A percentile compares a stretch with the other conserved stretches of the same genome.
Evolutionary conservation across 106 monocot species (phyloP).

Genomic region (Allium fistulosum): DNA sequence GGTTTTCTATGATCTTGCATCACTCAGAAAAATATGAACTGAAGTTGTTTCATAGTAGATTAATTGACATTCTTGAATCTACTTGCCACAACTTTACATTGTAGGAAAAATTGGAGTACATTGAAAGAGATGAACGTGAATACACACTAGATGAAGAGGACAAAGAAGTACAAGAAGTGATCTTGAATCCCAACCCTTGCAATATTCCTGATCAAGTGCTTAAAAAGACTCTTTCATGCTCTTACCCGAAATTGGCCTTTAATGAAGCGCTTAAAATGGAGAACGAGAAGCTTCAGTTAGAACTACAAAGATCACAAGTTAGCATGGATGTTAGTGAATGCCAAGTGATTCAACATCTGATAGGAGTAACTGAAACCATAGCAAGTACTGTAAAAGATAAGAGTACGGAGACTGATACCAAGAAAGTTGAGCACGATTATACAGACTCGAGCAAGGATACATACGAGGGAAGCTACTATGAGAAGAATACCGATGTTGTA

Average conservation of each 20-base stretch:
- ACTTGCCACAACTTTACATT: not conserved
- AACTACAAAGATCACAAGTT: slow-evolving; percentile 75
- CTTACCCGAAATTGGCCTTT: slow-evolving; percentile 70
- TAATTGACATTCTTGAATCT: not conserved
- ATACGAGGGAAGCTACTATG: slow-evolving; percentile 24
- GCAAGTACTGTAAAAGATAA: slow-evolving; percentile 47
- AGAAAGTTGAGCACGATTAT: slow-evolving; percentile 30
- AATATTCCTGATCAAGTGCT: slow-evolving; percentile 40
- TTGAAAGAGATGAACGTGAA: slow-evolving; percentile 71
- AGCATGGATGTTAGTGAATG: slow-evolving; percentile 65
- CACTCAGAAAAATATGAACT: not conserved
- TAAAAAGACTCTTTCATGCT: slow-evolving; percentile 73
- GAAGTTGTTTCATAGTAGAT: not conserved
- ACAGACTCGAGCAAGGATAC: slow-evolving; percentile 22
- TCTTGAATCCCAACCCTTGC: slow-evolving; percentile 43
- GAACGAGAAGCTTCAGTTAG: slow-evolving; percentile 76
- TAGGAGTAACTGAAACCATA: slow-evolving; percentile 69
- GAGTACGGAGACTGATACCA: slow-evolving; percentile 7
- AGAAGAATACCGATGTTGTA: slow-evolving; percentile 15
- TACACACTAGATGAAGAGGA: slow-evolving; percentile 87
- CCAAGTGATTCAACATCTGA: slow-evolving; percentile 86
- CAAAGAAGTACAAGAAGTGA: slow-evolving; percentile 56
- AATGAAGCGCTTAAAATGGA: slow-evolving; percentile 70
- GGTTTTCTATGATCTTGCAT: not conserved
- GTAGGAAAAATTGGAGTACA: slow-evolving; percentile 66